A percentile compares a stretch with the other conserved stretches of the same genome.
phyloP scores from a whole-genome alignment of 2,329 filamentous ascomycete genomes.

The Cryphonectria carpinicola region DNA sequence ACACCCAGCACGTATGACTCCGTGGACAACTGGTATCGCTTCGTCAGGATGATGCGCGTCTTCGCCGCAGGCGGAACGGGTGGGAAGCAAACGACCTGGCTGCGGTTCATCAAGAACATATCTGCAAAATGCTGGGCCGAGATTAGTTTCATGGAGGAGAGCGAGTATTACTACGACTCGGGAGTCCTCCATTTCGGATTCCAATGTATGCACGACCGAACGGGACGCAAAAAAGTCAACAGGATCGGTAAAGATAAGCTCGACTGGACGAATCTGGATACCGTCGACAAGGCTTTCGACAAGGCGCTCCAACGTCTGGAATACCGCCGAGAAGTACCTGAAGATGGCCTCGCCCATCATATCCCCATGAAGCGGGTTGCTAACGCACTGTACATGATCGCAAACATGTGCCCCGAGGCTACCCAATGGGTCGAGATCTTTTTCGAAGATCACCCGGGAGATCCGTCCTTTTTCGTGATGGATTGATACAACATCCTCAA shows the following conservation, averaged over 20 bases:
- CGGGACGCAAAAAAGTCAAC: background rate
- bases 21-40: background rate
- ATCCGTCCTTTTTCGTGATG: background rate
- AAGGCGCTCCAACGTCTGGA: background rate
- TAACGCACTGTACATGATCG: background rate
- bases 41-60: background rate
- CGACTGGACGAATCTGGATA: background rate
- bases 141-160: background rate
- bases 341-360: background rate
- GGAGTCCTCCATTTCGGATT: background rate
- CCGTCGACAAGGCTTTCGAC: background rate
- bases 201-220: background rate
- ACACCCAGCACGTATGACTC: background rate
- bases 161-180: background rate
- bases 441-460: background rate
- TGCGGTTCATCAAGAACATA: background rate
- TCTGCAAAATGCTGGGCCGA: background rate
- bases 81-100: background rate
- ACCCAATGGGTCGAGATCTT: background rate
- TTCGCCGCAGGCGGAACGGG: background rate
- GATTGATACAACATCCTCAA: background rate
- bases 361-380: background rate
- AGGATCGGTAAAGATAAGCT: background rate
- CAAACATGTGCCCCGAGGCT: background rate
- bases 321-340: background rate